Base-by-base conservation (phyloP, 2,329 filamentous ascomycete species). In the Aotearoamyces nothofagi region DNA sequence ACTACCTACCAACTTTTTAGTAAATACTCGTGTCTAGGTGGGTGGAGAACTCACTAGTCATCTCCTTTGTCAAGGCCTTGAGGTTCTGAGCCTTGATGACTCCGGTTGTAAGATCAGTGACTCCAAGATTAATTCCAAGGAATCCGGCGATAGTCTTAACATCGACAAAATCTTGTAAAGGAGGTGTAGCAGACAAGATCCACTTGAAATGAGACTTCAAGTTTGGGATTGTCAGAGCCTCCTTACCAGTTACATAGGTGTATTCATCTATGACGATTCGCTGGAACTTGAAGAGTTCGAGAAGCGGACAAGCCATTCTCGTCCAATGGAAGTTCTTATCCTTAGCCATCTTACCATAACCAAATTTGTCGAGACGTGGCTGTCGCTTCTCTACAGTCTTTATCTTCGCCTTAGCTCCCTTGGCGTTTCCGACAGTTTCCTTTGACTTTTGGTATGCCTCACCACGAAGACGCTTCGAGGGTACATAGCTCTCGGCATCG, bases 251-350 rank as follows among this genome's bases (percentile, higher is more conserved):
- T 4, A 65, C 50, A 36, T 76, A 72, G 1, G 71, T 67, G 38
- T 69, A 77, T 38, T 79, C 74, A 35, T 79, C 74, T 2, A 77
- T 54, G 2, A 78, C 59, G 1, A 78, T 33, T 5, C 74, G 57
- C 31, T 65, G 64, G 44, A 68, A 78, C 2, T 53, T 46, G 42
- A 77, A 78, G 39, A 70, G 58, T 34, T 78, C 69, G 1, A 78
- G 41, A 0, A 69, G 43, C 1, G 56, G 55, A 5, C 31, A 35
- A 9, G 38, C 32, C 26, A 48, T 41, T 4, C 37, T 33, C 13
- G 37, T 37, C 45, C 50, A 53, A 29, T 47, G 39, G n/a, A n/a
- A n/a, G n/a, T 34, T 35, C 16, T 30, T 32, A 13, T 19, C 27
- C 14, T 26, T 31, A 24, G 39, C 22, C 11, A 32, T 24, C 17